These are phyloP conservation scores for Fusarium brachygibbosum DNA, from an alignment of 2,329 filamentous ascomycete species.

Conservation along the genomic window DNA sequence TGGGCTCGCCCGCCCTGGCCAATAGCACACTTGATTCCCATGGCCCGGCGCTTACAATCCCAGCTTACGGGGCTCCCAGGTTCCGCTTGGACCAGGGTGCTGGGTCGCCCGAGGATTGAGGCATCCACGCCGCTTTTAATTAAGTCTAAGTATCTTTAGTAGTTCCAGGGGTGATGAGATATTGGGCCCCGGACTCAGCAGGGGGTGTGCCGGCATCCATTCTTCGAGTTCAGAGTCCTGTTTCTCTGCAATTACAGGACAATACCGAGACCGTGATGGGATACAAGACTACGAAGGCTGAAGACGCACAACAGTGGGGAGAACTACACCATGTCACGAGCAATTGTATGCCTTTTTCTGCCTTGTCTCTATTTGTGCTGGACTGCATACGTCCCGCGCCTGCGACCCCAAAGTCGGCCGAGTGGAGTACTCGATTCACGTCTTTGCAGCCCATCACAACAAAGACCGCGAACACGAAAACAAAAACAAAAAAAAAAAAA, in stretches of 20 bases:
- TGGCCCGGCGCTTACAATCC: constrained; percentile 54
- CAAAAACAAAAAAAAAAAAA: neutral
- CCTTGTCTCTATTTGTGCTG: constrained; percentile 25
- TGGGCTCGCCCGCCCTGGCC: constrained; percentile 46
- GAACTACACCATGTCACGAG: constrained; percentile 8
- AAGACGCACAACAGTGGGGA: constrained; percentile 6
- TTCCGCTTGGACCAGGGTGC: constrained; percentile 47
- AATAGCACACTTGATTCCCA: constrained; percentile 45
- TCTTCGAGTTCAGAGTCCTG: constrained; percentile 11
- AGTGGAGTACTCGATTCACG: constrained; percentile 39
- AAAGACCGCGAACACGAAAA: constrained; percentile 21
- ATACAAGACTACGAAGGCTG: neutral
- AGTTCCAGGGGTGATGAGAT: constrained; percentile 12
- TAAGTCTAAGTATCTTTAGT: constrained; percentile 26
- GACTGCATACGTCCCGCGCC: constrained; percentile 33
- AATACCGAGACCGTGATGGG: neutral
- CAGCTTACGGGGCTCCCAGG: constrained; percentile 25
- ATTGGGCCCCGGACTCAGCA: constrained; percentile 3
- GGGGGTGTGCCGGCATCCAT: constrained; percentile 34
- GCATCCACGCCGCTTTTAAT: constrained; percentile 45
- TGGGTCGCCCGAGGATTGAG: constrained; percentile 42
- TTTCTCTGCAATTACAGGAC: constrained; percentile 10
- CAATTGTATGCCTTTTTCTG: constrained; percentile 11
- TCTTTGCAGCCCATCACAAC: constrained; percentile 33
- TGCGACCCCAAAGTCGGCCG: constrained; percentile 45